Base-by-base conservation (phyloP, 768 basidiomycete genomes). In the Vishniacozyma victoriae region DNA sequence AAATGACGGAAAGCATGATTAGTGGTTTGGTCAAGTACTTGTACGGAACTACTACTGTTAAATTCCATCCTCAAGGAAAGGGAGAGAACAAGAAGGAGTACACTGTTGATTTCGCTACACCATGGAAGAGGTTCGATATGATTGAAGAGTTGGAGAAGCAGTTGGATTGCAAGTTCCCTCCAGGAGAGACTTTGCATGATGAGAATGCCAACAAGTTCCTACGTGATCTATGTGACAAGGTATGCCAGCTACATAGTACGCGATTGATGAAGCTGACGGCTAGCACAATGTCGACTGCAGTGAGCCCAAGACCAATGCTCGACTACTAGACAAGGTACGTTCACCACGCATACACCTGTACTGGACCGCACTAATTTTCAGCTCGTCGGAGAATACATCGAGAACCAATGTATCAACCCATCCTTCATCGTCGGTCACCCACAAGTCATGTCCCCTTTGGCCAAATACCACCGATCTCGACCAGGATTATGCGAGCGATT, bases 101-200 rank as follows among this genome's bases (percentile, higher is more conserved):
- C 57, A 78, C 80, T 49, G 79, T 97, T 48, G 85, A 99, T 58
- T 99, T 96, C 76, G 73, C 82, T 77, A 77, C 85, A 38, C 93
- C 95, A 12, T 99, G 95, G 95, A 95, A 93, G 84, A 77, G 88
- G 53, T 92, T 92, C 72, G 89, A 97, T 72, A 99, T 99, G 95
- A 96, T 97, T 60, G 81, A 74, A 59, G 97, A 93, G 19, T 76
- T 97, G 33, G 95, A 99, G 76, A 83, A 91, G 77, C 90, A 97
- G 82, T 75, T 91, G 41, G 78, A 78, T 35, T 85, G 86, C 69
- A 89, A 78, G 75, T 96, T 99, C 81, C 93, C 95, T 1, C 82
- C 88, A 47, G 90, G 88, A 25, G 86, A 93, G 36, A 82, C 85
- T 22, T 77, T 97, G 35, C 88, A 92, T 68, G 87, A 88, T 1